Percentiles rank a stretch among this genome's conserved stretches.
Evolutionary conservation across 805 yeast species (phyloP).

Genomic region (Ogataea sp.): DNA sequence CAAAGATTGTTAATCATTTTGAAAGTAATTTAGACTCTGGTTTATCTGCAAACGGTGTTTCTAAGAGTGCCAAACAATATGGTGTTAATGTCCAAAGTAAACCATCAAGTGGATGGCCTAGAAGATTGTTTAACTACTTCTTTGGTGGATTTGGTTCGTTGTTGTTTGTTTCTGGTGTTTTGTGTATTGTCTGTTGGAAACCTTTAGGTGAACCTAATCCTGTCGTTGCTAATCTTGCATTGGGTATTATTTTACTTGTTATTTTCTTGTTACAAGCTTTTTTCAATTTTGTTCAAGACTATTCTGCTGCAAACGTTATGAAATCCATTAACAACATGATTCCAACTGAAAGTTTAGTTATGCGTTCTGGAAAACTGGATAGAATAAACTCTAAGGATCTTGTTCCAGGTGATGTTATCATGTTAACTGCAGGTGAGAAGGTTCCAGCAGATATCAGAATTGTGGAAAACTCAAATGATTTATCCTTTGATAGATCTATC

Average conservation of each 20-base stretch:
- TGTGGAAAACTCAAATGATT: slow-evolving; percentile 26
- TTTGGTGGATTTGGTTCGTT: slow-evolving; percentile 43
- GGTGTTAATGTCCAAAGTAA: slow-evolving; percentile 32
- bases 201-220: slow-evolving; percentile 40
- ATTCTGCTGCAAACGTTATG: slow-evolving; percentile 39
- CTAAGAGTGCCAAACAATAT: slow-evolving; percentile 4
- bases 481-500: slow-evolving; percentile 37
- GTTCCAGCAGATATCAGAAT: slow-evolving; percentile 42
- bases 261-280: slow-evolving; percentile 1
- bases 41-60: background rate
- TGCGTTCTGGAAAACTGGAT: slow-evolving; percentile 25
- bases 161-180: slow-evolving; percentile 32
- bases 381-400: slow-evolving; percentile 22
- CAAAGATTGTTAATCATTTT: background rate
- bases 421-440: slow-evolving; percentile 30
- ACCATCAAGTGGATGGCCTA: slow-evolving; percentile 26
- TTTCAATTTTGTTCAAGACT: slow-evolving; percentile 28
- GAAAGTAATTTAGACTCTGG: background rate
- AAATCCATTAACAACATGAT: slow-evolving; percentile 36
- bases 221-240: slow-evolving; percentile 30
- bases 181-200: slow-evolving; percentile 36
- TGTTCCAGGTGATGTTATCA: slow-evolving; percentile 38
- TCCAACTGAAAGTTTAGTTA: slow-evolving; percentile 21
- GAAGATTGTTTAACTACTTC: slow-evolving; percentile 29
- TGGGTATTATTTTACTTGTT: slow-evolving; percentile 4